Base-by-base conservation (phyloP, 768 basidiomycete species). In the Tricholoma saponaceum region DNA sequence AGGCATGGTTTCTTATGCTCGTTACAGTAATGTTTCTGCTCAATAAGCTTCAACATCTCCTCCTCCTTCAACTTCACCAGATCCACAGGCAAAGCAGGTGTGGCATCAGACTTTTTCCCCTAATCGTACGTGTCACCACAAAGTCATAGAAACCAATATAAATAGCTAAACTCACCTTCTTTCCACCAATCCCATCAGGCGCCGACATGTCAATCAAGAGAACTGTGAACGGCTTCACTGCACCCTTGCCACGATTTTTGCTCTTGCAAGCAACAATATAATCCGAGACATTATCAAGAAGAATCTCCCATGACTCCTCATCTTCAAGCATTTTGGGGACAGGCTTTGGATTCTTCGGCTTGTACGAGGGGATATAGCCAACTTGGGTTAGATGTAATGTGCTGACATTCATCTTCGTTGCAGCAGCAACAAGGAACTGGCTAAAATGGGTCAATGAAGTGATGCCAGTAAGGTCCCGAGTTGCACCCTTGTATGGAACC, bases 241-340 rank as follows among this genome's bases (percentile, higher is more conserved):
- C 35, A 13, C 59, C 59, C 10, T 51, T 53, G n/a, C 55, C 55
- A 4, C 23, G 41, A 28, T 56, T 56, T 26, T 60, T 60, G n/a
- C 13, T 43, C 33, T 56, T 37, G 3, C 3, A 33, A 3, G 13
- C 20, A 2, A 0, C 32, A 26, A 58, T 56, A 37, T 60, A 51
- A 7, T 16, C 57, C 23, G 33, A 33, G 8, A 58, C 56, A 23
- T 57, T 33, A 13, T 28, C 18, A 1, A 64, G 33, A 6, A 64
- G 57, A 10, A 32, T 51, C 16, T 44, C 35, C 57, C 60, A 64
- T 9, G 39, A 33, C 13, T 51, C 25, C 18, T 52, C 47, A 50
- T 58, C 56, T 35, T 64, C 63, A 1, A 64, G 58, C 4, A 60
- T 49, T 54, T 64, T 64, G 0, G 63, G 63, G 35, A 56, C 20